Evolutionary conservation across 164 flowering plant genomes (phyloP), one percentile per base, ranked within the genome.

Genomic region (Berberis vulgaris): DNA sequence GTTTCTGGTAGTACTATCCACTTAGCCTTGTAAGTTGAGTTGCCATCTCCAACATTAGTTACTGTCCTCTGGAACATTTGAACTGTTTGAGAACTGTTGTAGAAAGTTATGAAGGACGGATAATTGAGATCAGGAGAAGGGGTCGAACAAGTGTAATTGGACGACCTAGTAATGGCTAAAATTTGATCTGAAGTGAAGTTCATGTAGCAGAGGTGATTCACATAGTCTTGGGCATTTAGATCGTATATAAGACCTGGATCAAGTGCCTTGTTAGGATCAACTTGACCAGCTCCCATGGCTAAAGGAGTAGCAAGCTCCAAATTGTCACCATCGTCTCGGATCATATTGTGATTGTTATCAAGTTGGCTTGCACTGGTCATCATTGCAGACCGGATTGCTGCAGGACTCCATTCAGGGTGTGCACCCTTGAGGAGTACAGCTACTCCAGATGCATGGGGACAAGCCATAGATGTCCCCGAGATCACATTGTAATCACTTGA

Each of bases 161-260:
- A 40, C 1, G 58, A 69, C 65, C 81, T 68, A 0, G 80, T 74
- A 47, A 84, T 76, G 45, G 80, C 58, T 9, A 41, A 1, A 41
- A 85, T 73, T 52, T 87, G 85, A 4, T 59, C 55, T 57, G 5
- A 8, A 47, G 79, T 83, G 79, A 60, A 77, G 10, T 76, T 75
- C 77, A 80, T 60, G 7, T 65, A 67, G 60, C 89, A 83, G 2
- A 84, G 74, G 42, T 79, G 73, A 7, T 62, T 61, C 2, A 79
- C 44, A 43, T 81, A 79, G 47, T 81, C 84, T 41, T 76, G 65
- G 47, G 69, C 40, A 12, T 44, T 13, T 2, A 63, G 43, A 57
- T 82, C 82, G 62, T 80, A 75, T 1, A 83, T 57, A 2, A 82
- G 80, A 0, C 84, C 84, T 0, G 85, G 84, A 45, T 84, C 72